Base-by-base conservation (phyloP, 352 stramenopile species). In the Globisporangium carolinianum region DNA sequence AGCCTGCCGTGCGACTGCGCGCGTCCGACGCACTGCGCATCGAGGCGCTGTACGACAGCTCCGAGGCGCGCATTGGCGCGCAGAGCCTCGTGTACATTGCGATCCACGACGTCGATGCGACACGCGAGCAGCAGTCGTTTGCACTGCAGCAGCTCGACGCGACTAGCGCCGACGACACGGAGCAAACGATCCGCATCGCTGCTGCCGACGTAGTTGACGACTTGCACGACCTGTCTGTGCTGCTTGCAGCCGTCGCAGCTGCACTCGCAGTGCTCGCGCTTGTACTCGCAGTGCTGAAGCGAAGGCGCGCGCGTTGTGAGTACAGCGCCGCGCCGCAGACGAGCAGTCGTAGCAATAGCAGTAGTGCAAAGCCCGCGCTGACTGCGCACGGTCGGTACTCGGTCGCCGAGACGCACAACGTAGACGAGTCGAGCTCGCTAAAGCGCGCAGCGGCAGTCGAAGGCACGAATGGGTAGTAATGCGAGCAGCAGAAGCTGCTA, bases 1-100 rank as follows among this genome's bases (percentile, higher is more conserved):
- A 56, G 4, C 46, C 55, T 12, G 46, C 47, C 1, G 17, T 17
- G 18, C 14, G 47, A 5, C 46, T 61, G 5, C 47, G 47, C 3
- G 46, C 47, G 4, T 56, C 46, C 18, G 38, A 54, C 14, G 15
- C 56, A 3, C 18, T 61, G 11, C 55, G 55, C 36, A 61, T 61
- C 12, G 55, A 61, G 18, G 55, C 47, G 12, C 46, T 56, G 18
- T 61, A 56, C 24, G 47, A 61, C 15, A 61, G 17, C 47, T 61
- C 47, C 3, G 37, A 61, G 38, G 55, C 55, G 24, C 55, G 18
- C 55, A 56, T 55, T 9, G 55, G 55, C 14, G 55, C n/a, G 11
- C 46, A 56, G 47, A 61, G 55, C 38, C 15, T 61, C 17, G 18
- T 55, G 47, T 54, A 54, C 46, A 14, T 61, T 46, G 47, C 55